Conservation (phyloP, 352 stramenopile species). For the Pythium myriotylum region DNA sequence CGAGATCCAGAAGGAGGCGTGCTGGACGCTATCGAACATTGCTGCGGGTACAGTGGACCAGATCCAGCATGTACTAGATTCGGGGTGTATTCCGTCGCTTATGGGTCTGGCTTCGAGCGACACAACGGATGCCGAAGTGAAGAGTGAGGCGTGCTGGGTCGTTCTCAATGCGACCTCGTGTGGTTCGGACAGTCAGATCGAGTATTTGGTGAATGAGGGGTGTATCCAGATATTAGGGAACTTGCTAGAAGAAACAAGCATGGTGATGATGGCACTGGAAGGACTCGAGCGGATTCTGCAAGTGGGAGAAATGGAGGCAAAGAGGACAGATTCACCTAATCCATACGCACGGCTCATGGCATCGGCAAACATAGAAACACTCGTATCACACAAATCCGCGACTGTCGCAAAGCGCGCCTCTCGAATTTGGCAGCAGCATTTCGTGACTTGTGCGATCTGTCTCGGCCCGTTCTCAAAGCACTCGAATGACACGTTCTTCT, state of each 20-base stretch:
- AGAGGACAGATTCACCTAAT: conserved; percentile 84
- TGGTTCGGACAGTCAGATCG: conserved; percentile 95
- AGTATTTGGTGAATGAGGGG: conserved; percentile 87
- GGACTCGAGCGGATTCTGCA: conserved; percentile 97
- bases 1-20: conserved; percentile 98
- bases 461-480: conserved; percentile 95
- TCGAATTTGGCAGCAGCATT: conserved; percentile 98
- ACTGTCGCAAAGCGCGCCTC: conserved; percentile 95
- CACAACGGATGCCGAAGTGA: conserved; percentile 95
- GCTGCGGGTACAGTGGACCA: conserved; percentile 96
- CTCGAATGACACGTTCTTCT: conserved; percentile 95
- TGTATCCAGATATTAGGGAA: conserved; percentile 90
- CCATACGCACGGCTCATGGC: conserved; percentile 90
- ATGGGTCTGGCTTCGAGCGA: conserved; percentile 93
- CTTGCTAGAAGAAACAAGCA: conserved; percentile 95
- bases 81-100: conserved; percentile 93
- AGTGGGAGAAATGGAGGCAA: conserved; percentile 90
- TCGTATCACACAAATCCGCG: conserved; percentile 94
- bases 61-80: conserved; percentile 98
- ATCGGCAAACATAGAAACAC: conserved; percentile 91
- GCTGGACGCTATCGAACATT: conserved; percentile 97
- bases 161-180: conserved; percentile 98
- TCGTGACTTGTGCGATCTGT: conserved; percentile 98
- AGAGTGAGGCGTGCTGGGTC: conserved; percentile 98
- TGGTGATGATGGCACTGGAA: conserved; percentile 99